phyloP scores from a whole-genome alignment of 345 rosid species.

The Ricinus communis region DNA sequence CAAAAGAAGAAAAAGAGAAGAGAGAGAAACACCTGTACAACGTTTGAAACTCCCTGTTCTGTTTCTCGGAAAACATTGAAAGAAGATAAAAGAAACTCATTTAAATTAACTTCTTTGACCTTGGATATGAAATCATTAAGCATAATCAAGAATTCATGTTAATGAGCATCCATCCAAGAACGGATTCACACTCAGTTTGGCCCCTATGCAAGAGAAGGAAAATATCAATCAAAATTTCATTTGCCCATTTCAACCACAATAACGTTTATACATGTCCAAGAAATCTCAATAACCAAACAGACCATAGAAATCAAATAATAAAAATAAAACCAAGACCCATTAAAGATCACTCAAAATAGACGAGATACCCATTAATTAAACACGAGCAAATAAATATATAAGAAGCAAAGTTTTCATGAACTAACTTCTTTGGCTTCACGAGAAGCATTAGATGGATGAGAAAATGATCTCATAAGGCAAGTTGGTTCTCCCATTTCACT shows the following conservation, averaged over 20 bases:
- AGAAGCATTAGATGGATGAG: conserved; percentile 70
- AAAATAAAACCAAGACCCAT: not conserved
- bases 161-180: not conserved
- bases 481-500: conserved; percentile 73
- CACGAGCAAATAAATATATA: not conserved
- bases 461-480: conserved; percentile 72
- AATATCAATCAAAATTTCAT: conserved; percentile 5
- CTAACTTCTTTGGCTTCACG: conserved; percentile 57
- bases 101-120: not conserved
- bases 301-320: not conserved
- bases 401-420: not conserved
- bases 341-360: not conserved
- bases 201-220: too few relatives aligned
- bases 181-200: too few relatives aligned
- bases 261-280: conserved; percentile 8
- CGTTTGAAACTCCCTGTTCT: not conserved
- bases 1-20: not conserved
- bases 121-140: not conserved
- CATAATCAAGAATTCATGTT: conserved; percentile 1
- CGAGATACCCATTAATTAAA: not conserved
- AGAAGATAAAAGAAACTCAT: not conserved
- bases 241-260: not conserved
- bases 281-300: conserved; percentile 10
- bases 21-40: too few relatives aligned
- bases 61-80: not conserved